Evolutionary conservation across 2,329 filamentous ascomycete species (phyloP).

Genomic region (Lachnellula occidentalis): DNA sequence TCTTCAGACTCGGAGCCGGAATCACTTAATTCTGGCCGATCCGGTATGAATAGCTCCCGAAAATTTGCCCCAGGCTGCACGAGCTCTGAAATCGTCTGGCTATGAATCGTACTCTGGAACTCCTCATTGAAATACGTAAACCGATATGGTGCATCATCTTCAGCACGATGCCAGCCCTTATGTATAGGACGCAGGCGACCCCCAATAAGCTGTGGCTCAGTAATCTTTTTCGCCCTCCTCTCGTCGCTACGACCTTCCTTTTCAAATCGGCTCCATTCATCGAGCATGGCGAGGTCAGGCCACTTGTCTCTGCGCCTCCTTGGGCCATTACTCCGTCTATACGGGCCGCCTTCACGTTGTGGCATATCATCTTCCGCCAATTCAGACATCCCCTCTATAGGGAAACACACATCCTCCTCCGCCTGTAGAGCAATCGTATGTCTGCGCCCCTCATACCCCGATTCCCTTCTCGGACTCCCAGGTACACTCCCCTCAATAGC

Average conservation of each 20-base stretch:
- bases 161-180: slow-evolving; percentile 75
- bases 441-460: slow-evolving; percentile 37
- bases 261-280: slow-evolving; percentile 87
- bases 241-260: slow-evolving; percentile 83
- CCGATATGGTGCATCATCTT: slow-evolving; percentile 85
- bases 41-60: slow-evolving; percentile 82
- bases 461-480: slow-evolving; percentile 21
- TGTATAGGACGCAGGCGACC: slow-evolving; percentile 79
- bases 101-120: slow-evolving; percentile 92
- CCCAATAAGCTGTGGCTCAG: slow-evolving; percentile 86
- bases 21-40: slow-evolving; percentile 70
- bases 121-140: slow-evolving; percentile 99
- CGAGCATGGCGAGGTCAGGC: slow-evolving; percentile 78
- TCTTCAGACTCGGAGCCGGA: slow-evolving; percentile 47
- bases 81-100: slow-evolving; percentile 89
- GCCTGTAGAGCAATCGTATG: slow-evolving; percentile 58
- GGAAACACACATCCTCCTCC: slow-evolving; percentile 90
- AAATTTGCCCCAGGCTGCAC: slow-evolving; percentile 82
- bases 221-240: slow-evolving; percentile 82
- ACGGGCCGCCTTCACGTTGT: slow-evolving; percentile 41
- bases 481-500: slow-evolving; percentile 27
- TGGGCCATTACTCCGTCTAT: slow-evolving; percentile 17
- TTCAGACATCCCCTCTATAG: slow-evolving; percentile 71
- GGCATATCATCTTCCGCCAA: slow-evolving; percentile 69
- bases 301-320: slow-evolving; percentile 64